Conservation (phyloP, 2,329 filamentous ascomycete species). For the Pyrenophora tritici-repentis region DNA sequence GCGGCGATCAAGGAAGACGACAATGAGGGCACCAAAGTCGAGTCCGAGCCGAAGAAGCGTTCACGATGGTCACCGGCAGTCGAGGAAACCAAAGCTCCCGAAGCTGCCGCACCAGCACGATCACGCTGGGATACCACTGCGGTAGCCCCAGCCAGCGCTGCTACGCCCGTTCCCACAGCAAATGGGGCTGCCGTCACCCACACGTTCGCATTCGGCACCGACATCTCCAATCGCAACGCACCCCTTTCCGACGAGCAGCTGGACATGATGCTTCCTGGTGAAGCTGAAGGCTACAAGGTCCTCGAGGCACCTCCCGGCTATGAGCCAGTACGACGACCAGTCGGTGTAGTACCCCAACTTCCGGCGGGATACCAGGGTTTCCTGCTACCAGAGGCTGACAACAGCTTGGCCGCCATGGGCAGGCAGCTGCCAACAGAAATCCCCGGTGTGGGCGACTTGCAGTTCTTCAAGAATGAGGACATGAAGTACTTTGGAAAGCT, state of each 20-base stretch:
- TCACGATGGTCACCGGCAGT: conserved; percentile 80
- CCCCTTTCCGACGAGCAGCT: conserved; percentile 92
- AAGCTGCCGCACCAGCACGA: conserved; percentile 54
- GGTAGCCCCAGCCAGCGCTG: conserved; percentile 28
- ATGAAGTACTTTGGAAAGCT: conserved; percentile 99
- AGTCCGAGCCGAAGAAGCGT: conserved; percentile 53
- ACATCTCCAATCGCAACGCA: conserved; percentile 78
- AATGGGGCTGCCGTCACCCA: conserved; percentile 31
- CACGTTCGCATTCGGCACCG: conserved; percentile 76
- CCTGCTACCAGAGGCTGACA: conserved; percentile 96
- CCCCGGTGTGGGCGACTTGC: conserved; percentile 90
- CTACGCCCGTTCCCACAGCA: conserved; percentile 29
- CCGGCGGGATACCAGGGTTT: conserved; percentile 74
- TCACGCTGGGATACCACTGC: conserved; percentile 46
- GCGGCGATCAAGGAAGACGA: conserved; percentile 22
- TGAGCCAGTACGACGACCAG: conserved; percentile 75
- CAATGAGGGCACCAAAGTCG: conserved; percentile 12
- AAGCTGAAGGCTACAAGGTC: conserved; percentile 90
- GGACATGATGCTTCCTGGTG: conserved; percentile 84
- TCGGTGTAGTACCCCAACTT: conserved; percentile 77
- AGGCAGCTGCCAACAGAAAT: conserved; percentile 95
- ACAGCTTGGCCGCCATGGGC: conserved; percentile 72
- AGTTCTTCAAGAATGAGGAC: conserved; percentile 98
- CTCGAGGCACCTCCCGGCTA: conserved; percentile 91
- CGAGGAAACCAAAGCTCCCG: conserved; percentile 56